These are phyloP conservation scores for Batkoa obscura DNA, from an alignment of 371 early-diverging fungal species.

Conservation along the genomic window DNA sequence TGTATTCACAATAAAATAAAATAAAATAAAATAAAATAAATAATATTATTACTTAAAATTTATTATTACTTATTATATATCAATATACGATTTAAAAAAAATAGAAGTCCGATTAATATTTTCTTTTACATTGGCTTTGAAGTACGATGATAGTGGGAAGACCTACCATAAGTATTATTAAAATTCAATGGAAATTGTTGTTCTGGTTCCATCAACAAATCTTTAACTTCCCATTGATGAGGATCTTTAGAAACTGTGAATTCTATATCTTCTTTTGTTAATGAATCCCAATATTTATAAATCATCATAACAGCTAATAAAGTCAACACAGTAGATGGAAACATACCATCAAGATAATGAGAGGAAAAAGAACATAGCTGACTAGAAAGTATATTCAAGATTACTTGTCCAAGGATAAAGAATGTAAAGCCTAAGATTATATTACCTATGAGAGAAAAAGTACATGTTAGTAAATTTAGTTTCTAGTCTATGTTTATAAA, in stretches of 20 bases:
- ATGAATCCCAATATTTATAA: constrained; percentile 97
- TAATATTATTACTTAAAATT: no score
- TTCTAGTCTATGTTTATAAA: no score
- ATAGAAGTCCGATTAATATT: no score
- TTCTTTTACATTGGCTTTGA: background rate
- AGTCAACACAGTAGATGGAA: constrained; percentile 84
- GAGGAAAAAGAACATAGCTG: constrained; percentile 66
- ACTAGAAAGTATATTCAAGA: constrained; percentile 53
- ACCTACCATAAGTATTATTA: background rate
- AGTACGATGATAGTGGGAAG: background rate
- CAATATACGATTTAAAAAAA: no score
- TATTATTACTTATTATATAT: no score
- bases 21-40: no score
- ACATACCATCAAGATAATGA: constrained; percentile 92
- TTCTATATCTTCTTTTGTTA: constrained; percentile 95
- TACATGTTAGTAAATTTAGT: background rate
- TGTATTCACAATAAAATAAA: no score
- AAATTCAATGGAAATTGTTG: no score
- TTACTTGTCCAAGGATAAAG: constrained; percentile 68
- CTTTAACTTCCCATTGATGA: constrained; percentile 87
- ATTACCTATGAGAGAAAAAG: constrained; percentile 28
- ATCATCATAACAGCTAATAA: constrained; percentile 95
- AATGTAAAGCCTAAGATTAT: constrained; percentile 74
- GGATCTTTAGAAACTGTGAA: constrained; percentile 75
- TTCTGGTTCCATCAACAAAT: constrained; percentile 27